phyloP scores from a whole-genome alignment of 75 land plant genomes.

The Adiantum capillusveneris region DNA sequence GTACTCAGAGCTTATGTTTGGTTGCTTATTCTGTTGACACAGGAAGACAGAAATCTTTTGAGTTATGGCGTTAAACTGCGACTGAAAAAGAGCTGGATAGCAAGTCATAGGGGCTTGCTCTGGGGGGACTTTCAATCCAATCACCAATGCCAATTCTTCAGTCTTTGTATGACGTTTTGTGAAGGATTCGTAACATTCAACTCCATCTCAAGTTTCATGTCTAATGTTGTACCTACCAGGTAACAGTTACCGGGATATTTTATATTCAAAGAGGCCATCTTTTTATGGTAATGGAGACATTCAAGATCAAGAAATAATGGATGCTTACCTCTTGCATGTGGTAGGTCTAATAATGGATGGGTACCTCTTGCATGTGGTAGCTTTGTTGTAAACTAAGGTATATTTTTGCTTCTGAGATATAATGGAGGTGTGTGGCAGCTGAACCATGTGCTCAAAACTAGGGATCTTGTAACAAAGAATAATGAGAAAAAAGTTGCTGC shows the following conservation, averaged over 20 bases:
- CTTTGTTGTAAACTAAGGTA: not conserved
- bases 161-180: conserved; percentile 54
- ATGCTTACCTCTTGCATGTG: conserved; percentile 83
- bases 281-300: conserved; percentile 41
- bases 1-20: no score
- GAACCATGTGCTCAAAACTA: conserved; percentile 73
- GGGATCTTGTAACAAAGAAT: conserved; percentile 72
- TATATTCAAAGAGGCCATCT: conserved; percentile 68
- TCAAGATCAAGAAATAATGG: conserved; percentile 66
- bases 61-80: conserved; percentile 43
- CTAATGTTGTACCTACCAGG: conserved; percentile 31
- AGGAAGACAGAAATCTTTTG: conserved; percentile 32
- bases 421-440: conserved; percentile 72
- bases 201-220: not conserved
- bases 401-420: no score
- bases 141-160: conserved; percentile 58
- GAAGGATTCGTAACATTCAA: not conserved
- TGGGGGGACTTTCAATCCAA: conserved; percentile 58
- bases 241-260: conserved; percentile 75
- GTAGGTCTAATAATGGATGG: conserved; percentile 31
- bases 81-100: conserved; percentile 57
- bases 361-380: not conserved
- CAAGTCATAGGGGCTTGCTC: conserved; percentile 19
- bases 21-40: no score
- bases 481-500: conserved; percentile 42